These are phyloP conservation scores for Crassisporium funariophilum DNA, from an alignment of 768 basidiomycete species.

Conservation along the genomic window DNA sequence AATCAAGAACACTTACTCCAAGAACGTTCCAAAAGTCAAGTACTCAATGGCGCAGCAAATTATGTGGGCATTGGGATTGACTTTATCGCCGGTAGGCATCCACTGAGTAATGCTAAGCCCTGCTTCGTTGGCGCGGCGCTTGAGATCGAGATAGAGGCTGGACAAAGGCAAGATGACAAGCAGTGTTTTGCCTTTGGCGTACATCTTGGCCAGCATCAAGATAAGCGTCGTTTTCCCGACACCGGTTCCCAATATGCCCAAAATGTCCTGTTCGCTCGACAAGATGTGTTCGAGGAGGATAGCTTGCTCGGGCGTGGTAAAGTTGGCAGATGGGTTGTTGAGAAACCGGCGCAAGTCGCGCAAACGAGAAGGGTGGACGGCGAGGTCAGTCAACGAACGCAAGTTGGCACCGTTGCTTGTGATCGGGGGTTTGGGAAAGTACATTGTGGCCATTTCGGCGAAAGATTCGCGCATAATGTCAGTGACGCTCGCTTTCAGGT, in stretches of 20 bases:
- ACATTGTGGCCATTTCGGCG: neutral
- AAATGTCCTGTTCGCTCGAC: neutral
- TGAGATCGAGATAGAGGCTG: constrained; percentile 1
- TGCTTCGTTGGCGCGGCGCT: neutral
- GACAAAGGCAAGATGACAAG: constrained; percentile 1
- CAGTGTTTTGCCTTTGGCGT: neutral
- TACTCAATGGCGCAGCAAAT: neutral
- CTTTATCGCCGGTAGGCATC: neutral
- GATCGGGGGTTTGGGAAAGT: neutral
- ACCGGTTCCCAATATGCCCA: constrained; percentile 1
- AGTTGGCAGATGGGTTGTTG: neutral
- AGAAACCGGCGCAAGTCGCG: neutral
- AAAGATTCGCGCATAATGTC: neutral
- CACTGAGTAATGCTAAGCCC: neutral
- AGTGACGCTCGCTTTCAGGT: neutral
- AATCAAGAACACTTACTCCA: neutral
- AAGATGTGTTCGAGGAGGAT: constrained; percentile 1
- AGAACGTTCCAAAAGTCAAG: neutral
- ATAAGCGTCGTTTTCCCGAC: constrained; percentile 1
- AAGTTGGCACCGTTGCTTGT: neutral
- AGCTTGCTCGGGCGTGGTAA: neutral
- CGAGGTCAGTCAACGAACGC: neutral
- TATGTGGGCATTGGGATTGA: neutral
- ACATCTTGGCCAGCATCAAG: neutral
- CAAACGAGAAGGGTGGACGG: constrained; percentile 1